Evolutionary conservation across 2,329 filamentous ascomycete species (phyloP).

Genomic region (Venturia aucupariae): DNA sequence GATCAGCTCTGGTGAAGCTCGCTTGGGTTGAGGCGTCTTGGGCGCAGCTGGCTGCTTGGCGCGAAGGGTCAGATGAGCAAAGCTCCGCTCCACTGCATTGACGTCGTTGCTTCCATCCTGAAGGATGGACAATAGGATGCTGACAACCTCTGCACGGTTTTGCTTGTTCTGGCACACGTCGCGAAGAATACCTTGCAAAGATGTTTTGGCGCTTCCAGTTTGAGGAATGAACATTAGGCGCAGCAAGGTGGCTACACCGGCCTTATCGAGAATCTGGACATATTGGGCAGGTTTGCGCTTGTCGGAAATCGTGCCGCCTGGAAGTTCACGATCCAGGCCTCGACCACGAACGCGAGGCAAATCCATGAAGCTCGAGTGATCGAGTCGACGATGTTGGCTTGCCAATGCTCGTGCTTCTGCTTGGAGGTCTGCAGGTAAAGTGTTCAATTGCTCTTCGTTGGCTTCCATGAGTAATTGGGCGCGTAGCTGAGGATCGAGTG

Average conservation of each 20-base stretch:
- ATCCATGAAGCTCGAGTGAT: constrained; percentile 27
- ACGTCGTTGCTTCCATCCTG: constrained; percentile 94
- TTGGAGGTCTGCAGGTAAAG: constrained; percentile 75
- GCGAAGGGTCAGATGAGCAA: constrained; percentile 82
- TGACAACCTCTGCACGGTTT: constrained; percentile 87
- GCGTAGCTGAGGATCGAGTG: constrained; percentile 73
- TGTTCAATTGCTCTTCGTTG: constrained; percentile 76
- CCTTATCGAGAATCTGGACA: constrained; percentile 94
- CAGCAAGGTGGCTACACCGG: constrained; percentile 87
- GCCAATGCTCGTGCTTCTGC: constrained; percentile 72
- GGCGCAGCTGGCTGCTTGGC: constrained; percentile 69
- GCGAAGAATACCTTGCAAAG: constrained; percentile 77
- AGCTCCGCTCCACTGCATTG: constrained; percentile 88
- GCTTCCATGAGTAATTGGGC: constrained; percentile 86
- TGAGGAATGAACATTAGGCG: constrained; percentile 98
- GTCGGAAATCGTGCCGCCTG: constrained; percentile 37
- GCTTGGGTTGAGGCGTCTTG: constrained; percentile 79
- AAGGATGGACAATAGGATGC: constrained; percentile 81
- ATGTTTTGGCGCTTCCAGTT: constrained; percentile 73
- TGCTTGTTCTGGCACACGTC: constrained; percentile 96
- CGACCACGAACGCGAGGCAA: constrained; percentile 20
- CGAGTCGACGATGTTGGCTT: constrained; percentile 42
- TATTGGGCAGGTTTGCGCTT: constrained; percentile 71
- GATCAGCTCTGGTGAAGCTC: constrained; percentile 43
- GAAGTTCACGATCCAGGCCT: constrained; percentile 1